Conservation (phyloP, 2,329 filamentous ascomycete species). For the Monilinia laxa region DNA sequence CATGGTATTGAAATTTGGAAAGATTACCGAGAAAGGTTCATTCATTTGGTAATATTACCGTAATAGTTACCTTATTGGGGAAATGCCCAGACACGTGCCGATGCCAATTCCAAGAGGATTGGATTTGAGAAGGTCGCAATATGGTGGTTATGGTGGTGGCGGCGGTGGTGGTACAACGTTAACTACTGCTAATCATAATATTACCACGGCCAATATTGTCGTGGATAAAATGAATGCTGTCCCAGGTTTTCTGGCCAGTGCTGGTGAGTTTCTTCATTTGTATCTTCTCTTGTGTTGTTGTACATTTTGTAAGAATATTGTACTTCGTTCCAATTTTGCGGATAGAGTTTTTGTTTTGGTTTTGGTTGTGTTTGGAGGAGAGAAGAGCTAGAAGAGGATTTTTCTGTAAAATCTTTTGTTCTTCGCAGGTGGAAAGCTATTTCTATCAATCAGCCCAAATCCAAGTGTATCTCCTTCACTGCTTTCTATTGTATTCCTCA, state of each 20-base stretch:
- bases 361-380: neutral
- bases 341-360: neutral
- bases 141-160: slow-evolving; percentile 31
- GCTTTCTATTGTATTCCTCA: neutral
- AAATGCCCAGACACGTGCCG: slow-evolving; percentile 23
- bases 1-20: slow-evolving; percentile 7
- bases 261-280: slow-evolving; percentile 49
- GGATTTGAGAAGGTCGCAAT: slow-evolving; percentile 17
- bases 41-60: neutral
- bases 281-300: no score
- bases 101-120: slow-evolving; percentile 14
- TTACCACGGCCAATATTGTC: slow-evolving; percentile 38
- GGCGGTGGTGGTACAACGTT: slow-evolving; percentile 42
- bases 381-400: neutral
- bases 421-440: neutral
- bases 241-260: slow-evolving; percentile 58
- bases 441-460: neutral
- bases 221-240: slow-evolving; percentile 56
- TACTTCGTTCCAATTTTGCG: neutral
- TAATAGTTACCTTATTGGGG: neutral
- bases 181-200: neutral
- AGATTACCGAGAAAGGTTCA: neutral
- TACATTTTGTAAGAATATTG: neutral
- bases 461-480: neutral
- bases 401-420: neutral